phyloP scores from a whole-genome alignment of 495 filamentous ascomycete species.

The Usnea hakonensis region DNA sequence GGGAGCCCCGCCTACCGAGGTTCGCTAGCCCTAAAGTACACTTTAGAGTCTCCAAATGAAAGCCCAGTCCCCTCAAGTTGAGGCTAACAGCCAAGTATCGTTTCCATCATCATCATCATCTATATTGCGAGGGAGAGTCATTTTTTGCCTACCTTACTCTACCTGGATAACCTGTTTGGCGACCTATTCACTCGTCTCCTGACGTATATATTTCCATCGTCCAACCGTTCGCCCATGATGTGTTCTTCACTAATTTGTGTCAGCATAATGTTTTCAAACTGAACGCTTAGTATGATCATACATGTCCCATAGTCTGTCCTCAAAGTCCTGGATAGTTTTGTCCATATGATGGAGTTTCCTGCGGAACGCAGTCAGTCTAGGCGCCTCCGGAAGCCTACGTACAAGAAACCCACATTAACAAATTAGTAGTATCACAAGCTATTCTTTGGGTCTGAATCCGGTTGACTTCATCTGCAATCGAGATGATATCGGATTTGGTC shows the following conservation, averaged over 20 bases:
- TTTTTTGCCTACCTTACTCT: background rate
- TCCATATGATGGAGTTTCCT: conserved; percentile 23
- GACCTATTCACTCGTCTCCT: conserved; percentile 16
- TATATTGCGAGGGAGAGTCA: background rate
- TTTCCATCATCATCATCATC: background rate
- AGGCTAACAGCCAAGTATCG: background rate
- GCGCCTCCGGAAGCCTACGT: background rate
- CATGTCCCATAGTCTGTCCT: conserved; percentile 23
- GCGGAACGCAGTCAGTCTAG: background rate
- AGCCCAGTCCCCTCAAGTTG: background rate
- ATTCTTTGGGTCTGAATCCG: conserved; percentile 25
- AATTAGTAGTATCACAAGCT: conserved; percentile 19
- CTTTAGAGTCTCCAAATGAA: background rate
- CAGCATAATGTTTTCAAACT: background rate
- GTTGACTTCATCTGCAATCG: conserved; percentile 21
- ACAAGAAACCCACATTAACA: conserved; percentile 14
- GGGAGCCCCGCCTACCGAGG: background rate
- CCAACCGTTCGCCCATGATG: conserved; percentile 20
- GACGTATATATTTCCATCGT: conserved; percentile 24
- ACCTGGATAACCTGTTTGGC: background rate
- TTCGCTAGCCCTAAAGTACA: conserved; percentile 3
- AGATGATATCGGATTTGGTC: conserved; percentile 19
- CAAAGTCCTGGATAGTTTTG: conserved; percentile 20
- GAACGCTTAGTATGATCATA: background rate
- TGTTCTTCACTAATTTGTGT: conserved; percentile 18